Conservation (phyloP, 23 red algal species). For the Gracilaria gracilis region DNA sequence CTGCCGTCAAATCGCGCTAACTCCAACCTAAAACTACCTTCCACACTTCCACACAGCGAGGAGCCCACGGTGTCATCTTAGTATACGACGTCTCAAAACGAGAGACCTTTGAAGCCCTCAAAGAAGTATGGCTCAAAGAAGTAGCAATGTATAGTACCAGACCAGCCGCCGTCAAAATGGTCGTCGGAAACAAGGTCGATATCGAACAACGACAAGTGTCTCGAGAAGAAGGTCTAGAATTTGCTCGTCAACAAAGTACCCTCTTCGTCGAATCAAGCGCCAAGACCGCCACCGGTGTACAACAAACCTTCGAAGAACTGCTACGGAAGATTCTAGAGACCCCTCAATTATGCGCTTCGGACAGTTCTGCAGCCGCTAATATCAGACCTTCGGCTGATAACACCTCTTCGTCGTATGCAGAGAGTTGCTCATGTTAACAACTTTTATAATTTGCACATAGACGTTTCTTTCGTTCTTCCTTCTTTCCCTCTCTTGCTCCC, state of each 20-base stretch:
- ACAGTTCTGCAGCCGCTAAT: constrained; percentile 31
- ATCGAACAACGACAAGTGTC: constrained; percentile 69
- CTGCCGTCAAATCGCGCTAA: not conserved
- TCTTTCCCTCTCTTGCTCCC: not conserved
- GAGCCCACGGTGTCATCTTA: constrained; percentile 86
- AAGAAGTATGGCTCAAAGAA: constrained; percentile 84
- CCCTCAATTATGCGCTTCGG: constrained; percentile 61
- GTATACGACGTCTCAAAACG: constrained; percentile 87
- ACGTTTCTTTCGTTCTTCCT: constrained; percentile 20
- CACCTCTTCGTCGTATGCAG: constrained; percentile 37
- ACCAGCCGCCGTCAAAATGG: constrained; percentile 72
- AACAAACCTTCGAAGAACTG: constrained; percentile 85
- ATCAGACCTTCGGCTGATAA: constrained; percentile 55
- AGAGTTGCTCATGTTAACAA: constrained; percentile 65
- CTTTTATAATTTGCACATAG: constrained; percentile 21
- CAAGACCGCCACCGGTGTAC: constrained; percentile 76
- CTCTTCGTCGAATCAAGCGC: constrained; percentile 87
- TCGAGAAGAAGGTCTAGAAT: constrained; percentile 70
- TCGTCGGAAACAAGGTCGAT: constrained; percentile 95
- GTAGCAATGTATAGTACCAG: constrained; percentile 76
- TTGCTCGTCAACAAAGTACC: constrained; percentile 72
- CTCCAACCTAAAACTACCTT: not conserved
- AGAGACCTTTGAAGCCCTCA: constrained; percentile 69
- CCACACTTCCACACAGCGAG: constrained; percentile 44
- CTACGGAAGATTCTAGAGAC: constrained; percentile 81